A percentile compares a stretch with the other conserved stretches of the same genome.
Evolutionary conservation across 148 eudicot genomes (phyloP).

Genomic region (Silene latifolia): DNA sequence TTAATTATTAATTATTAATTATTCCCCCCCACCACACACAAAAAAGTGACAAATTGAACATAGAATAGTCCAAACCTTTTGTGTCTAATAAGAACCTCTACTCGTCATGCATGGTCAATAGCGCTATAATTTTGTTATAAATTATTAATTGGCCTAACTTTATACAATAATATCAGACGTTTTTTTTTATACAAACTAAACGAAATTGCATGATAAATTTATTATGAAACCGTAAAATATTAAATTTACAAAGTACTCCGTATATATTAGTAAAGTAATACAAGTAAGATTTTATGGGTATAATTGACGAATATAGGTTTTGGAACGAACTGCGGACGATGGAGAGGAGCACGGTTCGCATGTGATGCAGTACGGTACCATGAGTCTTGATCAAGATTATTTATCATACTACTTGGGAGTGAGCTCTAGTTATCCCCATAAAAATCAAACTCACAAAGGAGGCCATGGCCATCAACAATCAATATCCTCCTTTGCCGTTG

Average conservation of each 20-base stretch:
- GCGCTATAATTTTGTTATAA: too few relatives aligned
- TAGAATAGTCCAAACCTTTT: background rate
- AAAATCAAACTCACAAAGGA: constrained; percentile 17
- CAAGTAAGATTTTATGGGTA: too few relatives aligned
- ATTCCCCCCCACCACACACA: constrained; percentile 2
- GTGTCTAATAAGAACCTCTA: background rate
- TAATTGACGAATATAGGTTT: constrained; percentile 16
- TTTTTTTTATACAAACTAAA: too few relatives aligned
- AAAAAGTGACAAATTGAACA: background rate
- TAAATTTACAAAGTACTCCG: too few relatives aligned
- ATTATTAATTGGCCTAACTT: too few relatives aligned
- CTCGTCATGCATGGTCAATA: too few relatives aligned
- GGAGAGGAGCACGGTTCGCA: constrained; percentile 29
- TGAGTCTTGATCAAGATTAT: constrained; percentile 9
- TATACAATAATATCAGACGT: too few relatives aligned
- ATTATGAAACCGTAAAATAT: too few relatives aligned
- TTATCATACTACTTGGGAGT: constrained; percentile 25
- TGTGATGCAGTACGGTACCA: constrained; percentile 31
- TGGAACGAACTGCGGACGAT: constrained; percentile 20
- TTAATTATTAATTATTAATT: background rate
- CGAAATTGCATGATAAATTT: too few relatives aligned
- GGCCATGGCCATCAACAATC: background rate
- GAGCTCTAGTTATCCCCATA: background rate
- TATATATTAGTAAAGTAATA: too few relatives aligned
- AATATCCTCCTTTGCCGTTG: constrained; percentile 12